These are phyloP conservation scores for Polychaeton citri DNA, from an alignment of 2,329 filamentous ascomycete genomes.

Conservation along the genomic window DNA sequence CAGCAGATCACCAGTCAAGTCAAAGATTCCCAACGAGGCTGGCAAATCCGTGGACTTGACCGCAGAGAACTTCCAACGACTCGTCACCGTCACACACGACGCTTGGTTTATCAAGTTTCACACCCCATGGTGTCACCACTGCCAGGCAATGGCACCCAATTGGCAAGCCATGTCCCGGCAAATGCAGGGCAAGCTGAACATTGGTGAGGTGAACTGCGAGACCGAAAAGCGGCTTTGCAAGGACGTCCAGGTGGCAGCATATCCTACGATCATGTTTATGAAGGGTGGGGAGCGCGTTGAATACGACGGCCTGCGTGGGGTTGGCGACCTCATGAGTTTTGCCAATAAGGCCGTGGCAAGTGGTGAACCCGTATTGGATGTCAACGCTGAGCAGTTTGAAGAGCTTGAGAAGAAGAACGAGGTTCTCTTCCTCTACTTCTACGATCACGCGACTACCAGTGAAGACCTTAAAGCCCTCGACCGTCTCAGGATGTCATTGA, in stretches of 20 bases:
- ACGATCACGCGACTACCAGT: slow-evolving; percentile 82
- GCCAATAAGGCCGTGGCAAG: slow-evolving; percentile 75
- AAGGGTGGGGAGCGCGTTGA: slow-evolving; percentile 82
- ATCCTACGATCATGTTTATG: slow-evolving; percentile 88
- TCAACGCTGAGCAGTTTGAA: slow-evolving; percentile 63
- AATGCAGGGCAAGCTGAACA: slow-evolving; percentile 78
- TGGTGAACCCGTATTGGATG: slow-evolving; percentile 63
- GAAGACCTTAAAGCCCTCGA: slow-evolving; percentile 89
- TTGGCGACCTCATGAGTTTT: slow-evolving; percentile 81
- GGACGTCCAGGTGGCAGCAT: slow-evolving; percentile 65
- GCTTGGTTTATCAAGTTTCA: slow-evolving; percentile 99
- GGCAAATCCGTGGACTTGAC: slow-evolving; percentile 65
- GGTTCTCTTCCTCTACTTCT: slow-evolving; percentile 95
- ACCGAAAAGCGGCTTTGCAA: slow-evolving; percentile 79
- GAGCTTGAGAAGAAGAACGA: slow-evolving; percentile 84
- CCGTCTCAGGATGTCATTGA: slow-evolving; percentile 70
- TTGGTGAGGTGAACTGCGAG: slow-evolving; percentile 95
- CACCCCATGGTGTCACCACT: slow-evolving; percentile 93
- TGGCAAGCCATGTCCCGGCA: slow-evolving; percentile 85
- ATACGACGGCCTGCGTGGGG: slow-evolving; percentile 78
- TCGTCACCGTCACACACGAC: slow-evolving; percentile 76
- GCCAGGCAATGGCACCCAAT: slow-evolving; percentile 78
- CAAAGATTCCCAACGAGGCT: slow-evolving; percentile 52
- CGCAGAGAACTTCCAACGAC: slow-evolving; percentile 71
- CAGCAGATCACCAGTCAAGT: slow-evolving; percentile 17